Evolutionary conservation across 306 rosid species (phyloP), one percentile per base, ranked within the genome.

Genomic region (Citrullus amarus): DNA sequence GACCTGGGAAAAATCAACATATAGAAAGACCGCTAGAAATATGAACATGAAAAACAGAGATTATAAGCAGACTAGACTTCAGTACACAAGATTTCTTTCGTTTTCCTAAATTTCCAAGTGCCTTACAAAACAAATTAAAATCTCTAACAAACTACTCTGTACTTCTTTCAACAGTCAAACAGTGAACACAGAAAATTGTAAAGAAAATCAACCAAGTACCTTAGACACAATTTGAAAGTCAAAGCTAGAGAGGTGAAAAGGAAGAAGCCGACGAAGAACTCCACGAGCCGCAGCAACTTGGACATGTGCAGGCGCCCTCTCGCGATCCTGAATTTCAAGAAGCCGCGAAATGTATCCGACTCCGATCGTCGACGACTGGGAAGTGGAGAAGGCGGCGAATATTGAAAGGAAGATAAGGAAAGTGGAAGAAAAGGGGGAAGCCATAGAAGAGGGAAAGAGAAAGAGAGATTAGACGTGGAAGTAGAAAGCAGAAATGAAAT

Each of bases 211-310:
- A 4, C 11, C 13, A 68, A 34, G 56, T 66, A 79, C 96, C 92
- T 87, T 93, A 41, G 97, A 83, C 81, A 89, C 56, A 25, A 91
- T 88, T 59, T 75, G 87, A 56, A 93, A 91, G 22, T 85, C 85
- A 84, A 93, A 90, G 86, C 84, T 80, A 82, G 90, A 86, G 51
- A 88, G 79, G 58, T 91, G 93, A 6, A 92, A 87, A 56, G 97
- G 97, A 36, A 91, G 87, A 34, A 90, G 69, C 13, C 98, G 98
- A 88, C 6, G 86, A 76, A 93, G 97, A 66, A 88, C 88, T 54
- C 80, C 91, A 10, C 81, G 85, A 62, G 96, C 96, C 13, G 98
- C 93, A 7, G 91, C 90, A 68, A 88, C 88, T 80, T 93, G 98
- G 54, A 91, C 85, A 18, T 77, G 36, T 1, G 92, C 83, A 2